Percentiles rank a stretch among this genome's conserved stretches.
These are phyloP conservation scores for Lactifluus subvellereus DNA, from an alignment of 768 basidiomycete genomes.

Conservation along the genomic window DNA sequence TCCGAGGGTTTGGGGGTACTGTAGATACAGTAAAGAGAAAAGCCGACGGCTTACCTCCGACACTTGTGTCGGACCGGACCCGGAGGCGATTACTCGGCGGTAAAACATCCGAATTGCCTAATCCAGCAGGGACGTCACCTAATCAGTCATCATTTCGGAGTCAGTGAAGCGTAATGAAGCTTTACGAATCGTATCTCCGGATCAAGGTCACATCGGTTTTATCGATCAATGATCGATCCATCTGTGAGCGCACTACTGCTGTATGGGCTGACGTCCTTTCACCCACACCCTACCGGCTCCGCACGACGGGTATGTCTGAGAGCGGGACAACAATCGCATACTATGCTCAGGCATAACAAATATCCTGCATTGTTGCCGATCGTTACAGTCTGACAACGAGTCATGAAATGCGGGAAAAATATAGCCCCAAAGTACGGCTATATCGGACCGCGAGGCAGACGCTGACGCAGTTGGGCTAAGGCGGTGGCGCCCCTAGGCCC, in stretches of 20 bases:
- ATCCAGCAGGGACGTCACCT: slow-evolving; percentile 6
- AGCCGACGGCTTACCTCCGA: background rate
- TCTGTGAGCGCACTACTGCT: background rate
- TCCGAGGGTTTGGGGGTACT: no score
- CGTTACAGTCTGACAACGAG: background rate
- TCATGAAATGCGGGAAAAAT: background rate
- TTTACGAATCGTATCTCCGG: background rate
- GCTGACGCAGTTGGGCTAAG: background rate
- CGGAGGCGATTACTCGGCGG: no score
- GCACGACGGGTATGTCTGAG: background rate
- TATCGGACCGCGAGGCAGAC: background rate
- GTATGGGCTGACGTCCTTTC: no score
- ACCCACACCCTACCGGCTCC: no score
- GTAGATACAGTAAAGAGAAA: no score
- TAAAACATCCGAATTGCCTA: background rate
- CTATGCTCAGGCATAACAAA: background rate
- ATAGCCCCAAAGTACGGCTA: background rate
- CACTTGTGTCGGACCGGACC: background rate
- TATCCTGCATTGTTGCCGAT: background rate
- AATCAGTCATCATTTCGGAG: background rate
- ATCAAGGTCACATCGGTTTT: background rate
- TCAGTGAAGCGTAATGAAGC: background rate
- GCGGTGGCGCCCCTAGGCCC: background rate
- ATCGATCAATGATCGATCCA: background rate
- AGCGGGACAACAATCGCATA: background rate